phyloP scores from a whole-genome alignment of 768 basidiomycete species.

The Pulveroboletus ravenelii region DNA sequence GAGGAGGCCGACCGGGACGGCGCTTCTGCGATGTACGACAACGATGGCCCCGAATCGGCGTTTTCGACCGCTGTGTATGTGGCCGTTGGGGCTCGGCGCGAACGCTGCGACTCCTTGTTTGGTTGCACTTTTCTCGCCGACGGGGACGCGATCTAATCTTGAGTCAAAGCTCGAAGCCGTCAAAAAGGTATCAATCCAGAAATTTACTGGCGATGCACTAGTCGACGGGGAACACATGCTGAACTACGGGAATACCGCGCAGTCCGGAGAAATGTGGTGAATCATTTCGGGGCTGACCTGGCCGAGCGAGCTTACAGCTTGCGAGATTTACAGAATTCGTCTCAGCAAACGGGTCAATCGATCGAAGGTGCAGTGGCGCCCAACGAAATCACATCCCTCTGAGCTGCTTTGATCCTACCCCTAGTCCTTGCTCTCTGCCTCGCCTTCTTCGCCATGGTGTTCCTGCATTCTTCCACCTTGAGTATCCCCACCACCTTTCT shows the following conservation, averaged over 20 bases:
- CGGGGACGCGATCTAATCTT: background rate
- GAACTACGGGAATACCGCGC: background rate
- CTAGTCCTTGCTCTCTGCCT: conserved; percentile 17
- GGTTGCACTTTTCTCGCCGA: background rate
- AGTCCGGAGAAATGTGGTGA: background rate
- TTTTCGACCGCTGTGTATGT: conserved; percentile 1
- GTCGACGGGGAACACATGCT: background rate
- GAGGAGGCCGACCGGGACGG: conserved; percentile 4
- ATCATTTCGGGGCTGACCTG: background rate
- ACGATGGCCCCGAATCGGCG: background rate
- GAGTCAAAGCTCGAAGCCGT: background rate
- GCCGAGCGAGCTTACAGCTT: background rate
- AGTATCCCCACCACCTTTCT: conserved; percentile 51
- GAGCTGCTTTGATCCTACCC: conserved; percentile 17
- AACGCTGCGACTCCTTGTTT: background rate
- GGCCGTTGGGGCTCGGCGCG: conserved; percentile 3
- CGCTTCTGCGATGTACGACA: background rate
- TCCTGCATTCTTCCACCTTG: conserved; percentile 35
- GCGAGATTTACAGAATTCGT: background rate
- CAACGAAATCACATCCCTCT: background rate
- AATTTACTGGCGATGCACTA: background rate
- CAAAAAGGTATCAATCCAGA: background rate
- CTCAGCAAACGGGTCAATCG: conserved; percentile 6
- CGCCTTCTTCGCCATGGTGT: conserved; percentile 6
- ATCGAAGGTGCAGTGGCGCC: conserved; percentile 1